A percentile compares a stretch with the other conserved stretches of the same genome.
These are phyloP conservation scores for Eucalyptus lansdowneana DNA, from an alignment of 345 rosid species.

Conservation along the genomic window DNA sequence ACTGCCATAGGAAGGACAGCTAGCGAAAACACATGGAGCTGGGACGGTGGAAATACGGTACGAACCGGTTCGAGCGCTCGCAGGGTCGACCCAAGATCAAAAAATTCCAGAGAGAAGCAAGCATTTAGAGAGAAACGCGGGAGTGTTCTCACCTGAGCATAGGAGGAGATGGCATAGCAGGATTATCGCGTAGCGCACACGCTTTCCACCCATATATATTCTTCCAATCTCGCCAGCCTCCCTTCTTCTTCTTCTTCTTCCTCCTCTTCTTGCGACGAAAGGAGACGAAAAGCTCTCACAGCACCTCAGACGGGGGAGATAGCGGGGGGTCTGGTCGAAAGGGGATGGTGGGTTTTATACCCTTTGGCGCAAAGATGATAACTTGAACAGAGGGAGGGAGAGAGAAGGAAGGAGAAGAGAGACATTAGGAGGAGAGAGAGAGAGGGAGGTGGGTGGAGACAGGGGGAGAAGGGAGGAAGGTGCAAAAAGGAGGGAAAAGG, in stretches of 20 bases:
- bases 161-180: not conserved
- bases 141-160: not conserved
- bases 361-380: not conserved
- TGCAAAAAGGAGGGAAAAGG: constrained; percentile 13
- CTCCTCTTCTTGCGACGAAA: not conserved
- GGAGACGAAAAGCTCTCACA: not conserved
- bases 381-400: not conserved
- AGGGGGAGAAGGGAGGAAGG: constrained; percentile 4
- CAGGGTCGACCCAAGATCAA: not conserved
- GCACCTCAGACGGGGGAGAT: not conserved
- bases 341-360: not conserved
- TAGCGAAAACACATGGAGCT: not conserved
- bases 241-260: not conserved
- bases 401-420: not conserved
- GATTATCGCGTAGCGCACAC: not conserved
- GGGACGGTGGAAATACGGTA: not conserved
- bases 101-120: not conserved
- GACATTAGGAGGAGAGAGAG: not conserved
- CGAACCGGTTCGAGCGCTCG: not conserved
- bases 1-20: not conserved
- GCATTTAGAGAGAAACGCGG: not conserved
- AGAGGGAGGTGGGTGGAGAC: not conserved
- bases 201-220: not conserved
- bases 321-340: not conserved
- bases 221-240: not conserved